Percentiles rank a stretch among this genome's conserved stretches.
These are phyloP conservation scores for Senna siamea DNA, from an alignment of 306 rosid genomes.

Conservation along the genomic window DNA sequence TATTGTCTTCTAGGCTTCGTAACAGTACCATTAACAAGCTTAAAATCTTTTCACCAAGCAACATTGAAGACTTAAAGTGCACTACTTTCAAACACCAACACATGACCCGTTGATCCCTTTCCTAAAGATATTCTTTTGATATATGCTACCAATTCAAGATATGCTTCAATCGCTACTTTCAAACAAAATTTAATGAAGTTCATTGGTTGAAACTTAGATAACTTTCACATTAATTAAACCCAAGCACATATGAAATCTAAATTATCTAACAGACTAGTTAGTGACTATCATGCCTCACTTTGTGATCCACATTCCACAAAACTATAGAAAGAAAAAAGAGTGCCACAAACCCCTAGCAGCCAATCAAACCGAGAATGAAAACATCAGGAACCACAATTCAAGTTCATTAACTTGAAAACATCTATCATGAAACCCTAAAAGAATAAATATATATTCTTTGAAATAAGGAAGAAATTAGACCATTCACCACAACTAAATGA, in stretches of 20 bases:
- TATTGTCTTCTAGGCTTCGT: too few relatives aligned
- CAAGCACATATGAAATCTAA: conserved; percentile 29
- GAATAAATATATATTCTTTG: too few relatives aligned
- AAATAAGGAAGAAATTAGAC: too few relatives aligned
- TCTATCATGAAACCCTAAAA: background rate
- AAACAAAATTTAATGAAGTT: too few relatives aligned
- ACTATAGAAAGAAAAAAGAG: background rate
- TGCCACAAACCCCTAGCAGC: too few relatives aligned
- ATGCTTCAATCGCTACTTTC: too few relatives aligned
- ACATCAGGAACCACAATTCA: too few relatives aligned
- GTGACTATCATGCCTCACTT: conserved; percentile 35
- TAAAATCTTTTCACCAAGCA: background rate
- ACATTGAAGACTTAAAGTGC: background rate
- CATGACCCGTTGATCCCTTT: background rate
- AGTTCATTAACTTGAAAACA: background rate
- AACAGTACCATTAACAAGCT: background rate
- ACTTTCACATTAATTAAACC: too few relatives aligned
- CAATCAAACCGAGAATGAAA: too few relatives aligned
- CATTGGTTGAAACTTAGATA: too few relatives aligned
- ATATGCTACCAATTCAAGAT: background rate
- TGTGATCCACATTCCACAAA: conserved; percentile 47
- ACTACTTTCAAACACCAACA: background rate
- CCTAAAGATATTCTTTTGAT: background rate
- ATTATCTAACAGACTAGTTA: conserved; percentile 18
- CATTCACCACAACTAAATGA: too few relatives aligned